phyloP scores from a whole-genome alignment of 345 rosid species.

The Pugionium dolabratum region DNA sequence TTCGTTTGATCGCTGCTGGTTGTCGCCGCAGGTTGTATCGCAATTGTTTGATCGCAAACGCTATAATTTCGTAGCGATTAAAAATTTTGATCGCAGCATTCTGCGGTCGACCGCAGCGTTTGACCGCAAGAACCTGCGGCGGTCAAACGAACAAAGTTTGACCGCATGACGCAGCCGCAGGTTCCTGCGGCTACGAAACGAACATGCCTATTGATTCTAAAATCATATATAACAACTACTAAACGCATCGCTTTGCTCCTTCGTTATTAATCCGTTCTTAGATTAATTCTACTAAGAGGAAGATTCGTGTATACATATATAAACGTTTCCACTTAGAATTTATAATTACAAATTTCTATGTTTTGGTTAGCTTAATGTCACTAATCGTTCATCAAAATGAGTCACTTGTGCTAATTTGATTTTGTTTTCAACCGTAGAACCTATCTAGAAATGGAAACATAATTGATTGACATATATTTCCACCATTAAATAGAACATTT shows the following conservation, averaged over 20 bases:
- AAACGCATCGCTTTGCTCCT: conserved; percentile 2
- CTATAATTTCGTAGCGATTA: too few relatives aligned
- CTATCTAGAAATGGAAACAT: conserved; percentile 7
- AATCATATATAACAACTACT: background rate
- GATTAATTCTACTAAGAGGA: conserved; percentile 17
- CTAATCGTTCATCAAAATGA: conserved; percentile 15
- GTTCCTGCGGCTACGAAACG: too few relatives aligned
- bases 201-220: too few relatives aligned
- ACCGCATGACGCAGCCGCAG: too few relatives aligned
- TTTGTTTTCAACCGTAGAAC: conserved; percentile 26
- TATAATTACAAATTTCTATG: background rate
- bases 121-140: too few relatives aligned
- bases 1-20: too few relatives aligned
- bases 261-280: conserved; percentile 1
- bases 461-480: too few relatives aligned
- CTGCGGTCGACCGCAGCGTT: too few relatives aligned
- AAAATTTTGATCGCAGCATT: too few relatives aligned
- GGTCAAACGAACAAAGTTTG: too few relatives aligned
- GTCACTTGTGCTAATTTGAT: conserved; percentile 6
- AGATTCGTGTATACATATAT: conserved; percentile 18
- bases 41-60: too few relatives aligned
- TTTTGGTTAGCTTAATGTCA: background rate
- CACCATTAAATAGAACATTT: conserved; percentile 11
- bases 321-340: conserved; percentile 13
- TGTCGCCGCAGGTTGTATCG: too few relatives aligned